Conservation (phyloP, 2,329 filamentous ascomycete genomes). For the Pyrenophora seminiperda region DNA sequence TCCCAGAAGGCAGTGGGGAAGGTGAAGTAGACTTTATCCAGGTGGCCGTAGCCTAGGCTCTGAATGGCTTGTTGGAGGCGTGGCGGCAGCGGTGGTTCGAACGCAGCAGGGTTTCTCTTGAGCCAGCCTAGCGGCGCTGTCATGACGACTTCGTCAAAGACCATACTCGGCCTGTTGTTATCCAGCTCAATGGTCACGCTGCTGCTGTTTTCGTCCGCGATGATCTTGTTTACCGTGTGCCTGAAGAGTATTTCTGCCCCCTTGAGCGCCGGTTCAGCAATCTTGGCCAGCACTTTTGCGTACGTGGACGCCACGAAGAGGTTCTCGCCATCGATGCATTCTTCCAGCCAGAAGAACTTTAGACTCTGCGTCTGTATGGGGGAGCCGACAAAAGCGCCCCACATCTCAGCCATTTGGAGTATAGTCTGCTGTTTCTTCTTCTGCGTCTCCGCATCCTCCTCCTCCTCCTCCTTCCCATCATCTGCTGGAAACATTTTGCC, state of each 20-base stretch:
- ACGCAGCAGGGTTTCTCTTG: constrained; percentile 51
- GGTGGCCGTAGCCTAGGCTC: constrained; percentile 70
- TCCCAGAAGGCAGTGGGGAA: constrained; percentile 81
- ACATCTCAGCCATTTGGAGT: constrained; percentile 65
- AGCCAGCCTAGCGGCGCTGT: constrained; percentile 69
- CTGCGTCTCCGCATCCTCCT: constrained; percentile 49
- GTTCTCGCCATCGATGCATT: constrained; percentile 75
- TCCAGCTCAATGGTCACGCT: constrained; percentile 52
- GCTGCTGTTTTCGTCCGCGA: constrained; percentile 27
- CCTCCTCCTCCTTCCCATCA: too few relatives aligned
- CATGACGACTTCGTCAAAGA: constrained; percentile 71
- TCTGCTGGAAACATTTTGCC: constrained; percentile 50
- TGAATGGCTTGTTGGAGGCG: constrained; percentile 65
- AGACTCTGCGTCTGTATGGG: constrained; percentile 68
- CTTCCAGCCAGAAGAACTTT: constrained; percentile 78
- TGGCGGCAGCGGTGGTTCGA: constrained; percentile 64
- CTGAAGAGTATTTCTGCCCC: constrained; percentile 59
- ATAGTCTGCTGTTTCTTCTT: constrained; percentile 55
- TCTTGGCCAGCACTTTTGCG: constrained; percentile 61
- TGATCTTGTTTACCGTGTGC: constrained; percentile 54
- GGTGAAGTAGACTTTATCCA: constrained; percentile 68
- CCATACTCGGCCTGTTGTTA: constrained; percentile 52
- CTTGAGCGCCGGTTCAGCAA: constrained; percentile 64
- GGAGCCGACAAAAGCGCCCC: constrained; percentile 74
- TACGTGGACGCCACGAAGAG: constrained; percentile 67